Evolutionary conservation across 2,329 filamentous ascomycete genomes (phyloP).

Genomic region (Neopestalotiopsis clavispora): DNA sequence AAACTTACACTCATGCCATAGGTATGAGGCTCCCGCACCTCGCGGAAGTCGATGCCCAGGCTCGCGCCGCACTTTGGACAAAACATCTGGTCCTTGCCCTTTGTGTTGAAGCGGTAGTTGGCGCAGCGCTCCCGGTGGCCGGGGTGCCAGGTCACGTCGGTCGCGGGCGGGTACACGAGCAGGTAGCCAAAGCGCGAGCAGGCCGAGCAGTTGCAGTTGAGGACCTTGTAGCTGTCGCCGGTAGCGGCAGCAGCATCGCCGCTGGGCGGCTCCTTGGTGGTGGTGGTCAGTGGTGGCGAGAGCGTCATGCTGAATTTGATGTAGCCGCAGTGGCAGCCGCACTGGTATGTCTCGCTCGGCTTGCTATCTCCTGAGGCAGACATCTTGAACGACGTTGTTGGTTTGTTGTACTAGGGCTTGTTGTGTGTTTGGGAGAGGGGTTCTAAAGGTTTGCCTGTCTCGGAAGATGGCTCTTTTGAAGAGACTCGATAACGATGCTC

Average conservation of each 20-base stretch:
- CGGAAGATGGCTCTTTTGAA: too few species aligned
- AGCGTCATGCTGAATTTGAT: conserved; percentile 53
- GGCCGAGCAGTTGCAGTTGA: conserved; percentile 60
- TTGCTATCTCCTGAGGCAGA: conserved; percentile 16
- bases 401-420: too few species aligned
- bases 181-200: conserved; percentile 57
- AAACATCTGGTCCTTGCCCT: conserved; percentile 53
- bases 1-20: conserved; percentile 51
- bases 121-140: conserved; percentile 39
- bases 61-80: conserved; percentile 52
- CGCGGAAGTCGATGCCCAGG: conserved; percentile 51
- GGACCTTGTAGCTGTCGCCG: conserved; percentile 41
- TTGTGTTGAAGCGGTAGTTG: conserved; percentile 52
- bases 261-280: conserved; percentile 28
- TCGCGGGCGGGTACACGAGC: conserved; percentile 48
- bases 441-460: too few species aligned
- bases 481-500: too few species aligned
- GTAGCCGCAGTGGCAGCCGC: conserved; percentile 58
- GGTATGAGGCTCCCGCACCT: conserved; percentile 28
- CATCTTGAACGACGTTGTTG: background rate
- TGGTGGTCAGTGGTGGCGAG: conserved; percentile 48
- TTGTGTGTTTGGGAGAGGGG: too few species aligned
- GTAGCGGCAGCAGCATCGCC: background rate
- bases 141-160: conserved; percentile 48
- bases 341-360: conserved; percentile 47